Conservation (phyloP, 2,329 filamentous ascomycete species). For the Paecilomyces variotii region DNA sequence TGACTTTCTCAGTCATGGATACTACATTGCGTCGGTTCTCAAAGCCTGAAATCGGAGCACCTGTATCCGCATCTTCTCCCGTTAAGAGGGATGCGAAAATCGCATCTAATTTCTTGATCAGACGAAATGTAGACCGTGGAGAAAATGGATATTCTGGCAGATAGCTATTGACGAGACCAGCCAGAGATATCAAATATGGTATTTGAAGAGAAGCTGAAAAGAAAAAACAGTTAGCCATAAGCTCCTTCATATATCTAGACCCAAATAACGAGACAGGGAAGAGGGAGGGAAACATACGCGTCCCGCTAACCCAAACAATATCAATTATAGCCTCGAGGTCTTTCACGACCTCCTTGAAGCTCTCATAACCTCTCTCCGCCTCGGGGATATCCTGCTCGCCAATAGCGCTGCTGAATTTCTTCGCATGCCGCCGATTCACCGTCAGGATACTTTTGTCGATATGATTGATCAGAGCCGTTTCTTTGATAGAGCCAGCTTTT, state of each 20-base stretch:
- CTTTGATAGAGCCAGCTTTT: constrained; percentile 49
- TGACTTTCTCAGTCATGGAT: constrained; percentile 79
- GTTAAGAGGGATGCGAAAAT: constrained; percentile 70
- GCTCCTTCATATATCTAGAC: not conserved
- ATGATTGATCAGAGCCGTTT: constrained; percentile 50
- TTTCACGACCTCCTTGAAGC: constrained; percentile 60
- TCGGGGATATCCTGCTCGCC: constrained; percentile 18
- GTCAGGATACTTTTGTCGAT: constrained; percentile 46
- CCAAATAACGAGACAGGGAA: not conserved
- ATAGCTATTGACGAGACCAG: constrained; percentile 63
- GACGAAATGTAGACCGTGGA: constrained; percentile 58
- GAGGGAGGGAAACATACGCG: constrained; percentile 52
- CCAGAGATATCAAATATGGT: constrained; percentile 72
- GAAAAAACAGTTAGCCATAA: not conserved
- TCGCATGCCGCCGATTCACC: constrained; percentile 47
- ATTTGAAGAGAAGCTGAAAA: constrained; percentile 65
- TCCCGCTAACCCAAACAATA: constrained; percentile 78
- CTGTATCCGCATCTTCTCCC: constrained; percentile 59
- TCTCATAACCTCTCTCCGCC: constrained; percentile 46
- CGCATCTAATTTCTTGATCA: constrained; percentile 72
- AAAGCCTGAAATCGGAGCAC: constrained; percentile 62
- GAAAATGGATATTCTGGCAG: constrained; percentile 63
- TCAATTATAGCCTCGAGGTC: constrained; percentile 71
- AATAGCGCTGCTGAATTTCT: constrained; percentile 36
- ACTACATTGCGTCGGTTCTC: constrained; percentile 45